Evolutionary conservation across 768 basidiomycete species (phyloP).

Genomic region (Lactarius tabidus): DNA sequence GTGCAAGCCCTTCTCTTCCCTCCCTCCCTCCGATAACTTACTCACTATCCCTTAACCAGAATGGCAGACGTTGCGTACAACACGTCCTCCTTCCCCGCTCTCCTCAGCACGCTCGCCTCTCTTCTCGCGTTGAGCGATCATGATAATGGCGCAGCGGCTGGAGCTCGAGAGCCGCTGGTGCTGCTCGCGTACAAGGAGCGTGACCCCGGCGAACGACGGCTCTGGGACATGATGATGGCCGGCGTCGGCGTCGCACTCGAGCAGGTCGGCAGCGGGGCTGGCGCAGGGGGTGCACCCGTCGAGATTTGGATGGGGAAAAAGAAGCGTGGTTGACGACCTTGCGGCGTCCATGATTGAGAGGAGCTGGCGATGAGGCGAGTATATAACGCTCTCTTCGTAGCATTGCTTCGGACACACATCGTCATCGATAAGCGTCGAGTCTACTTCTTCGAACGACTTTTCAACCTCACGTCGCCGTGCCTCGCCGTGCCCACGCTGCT

Average conservation of each 20-base stretch:
- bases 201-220: slow-evolving; percentile 64
- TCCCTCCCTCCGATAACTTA: not conserved
- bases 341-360: not conserved
- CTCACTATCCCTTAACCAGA: not conserved
- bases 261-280: slow-evolving; percentile 49
- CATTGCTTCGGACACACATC: no score
- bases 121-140: slow-evolving; percentile 37
- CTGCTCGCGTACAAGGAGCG: slow-evolving; percentile 87
- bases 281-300: slow-evolving; percentile 59
- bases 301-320: slow-evolving; percentile 63
- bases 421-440: no score
- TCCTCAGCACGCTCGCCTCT: slow-evolving; percentile 60
- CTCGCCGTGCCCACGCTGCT: no score
- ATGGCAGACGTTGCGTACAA: slow-evolving; percentile 96
- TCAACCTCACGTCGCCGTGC: no score
- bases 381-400: no score
- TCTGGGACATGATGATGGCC: slow-evolving; percentile 59
- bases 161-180: slow-evolving; percentile 40
- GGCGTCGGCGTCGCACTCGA: slow-evolving; percentile 53
- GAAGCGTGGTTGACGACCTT: not conserved
- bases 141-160: not conserved
- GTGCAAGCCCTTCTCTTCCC: slow-evolving; percentile 44
- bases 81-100: slow-evolving; percentile 74
- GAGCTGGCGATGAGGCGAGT: no score
- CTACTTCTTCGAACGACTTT: no score